phyloP scores from a whole-genome alignment of 169 alveolate species.

The Plasmodium chabaudi region DNA sequence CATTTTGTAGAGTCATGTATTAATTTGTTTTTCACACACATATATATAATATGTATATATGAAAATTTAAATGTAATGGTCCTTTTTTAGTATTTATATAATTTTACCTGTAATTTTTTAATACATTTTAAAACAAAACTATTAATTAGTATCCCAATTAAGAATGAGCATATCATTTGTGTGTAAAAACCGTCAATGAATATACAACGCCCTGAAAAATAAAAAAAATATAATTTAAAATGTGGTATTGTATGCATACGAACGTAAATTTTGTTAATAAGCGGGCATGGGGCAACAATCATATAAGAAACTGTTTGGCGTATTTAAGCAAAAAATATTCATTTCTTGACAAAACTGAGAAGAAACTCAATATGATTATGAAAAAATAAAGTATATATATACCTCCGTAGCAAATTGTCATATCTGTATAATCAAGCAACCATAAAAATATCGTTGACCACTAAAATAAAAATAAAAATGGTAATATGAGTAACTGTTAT shows the following conservation, averaged over 20 bases:
- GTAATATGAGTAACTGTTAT: background rate
- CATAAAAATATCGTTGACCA: constrained; percentile 78
- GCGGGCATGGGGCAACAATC: background rate
- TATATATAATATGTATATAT: background rate
- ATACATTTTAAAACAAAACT: constrained; percentile 55
- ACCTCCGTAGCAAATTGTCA: constrained; percentile 68
- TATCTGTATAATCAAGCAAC: constrained; percentile 80
- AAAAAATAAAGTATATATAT: background rate
- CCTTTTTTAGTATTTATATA: background rate
- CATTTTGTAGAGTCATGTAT: background rate
- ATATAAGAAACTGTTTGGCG: background rate
- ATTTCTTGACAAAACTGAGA: background rate
- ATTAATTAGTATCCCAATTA: constrained; percentile 73
- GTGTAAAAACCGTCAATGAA: constrained; percentile 77
- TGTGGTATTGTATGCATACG: no score
- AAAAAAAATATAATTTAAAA: background rate
- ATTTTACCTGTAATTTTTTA: constrained; percentile 68
- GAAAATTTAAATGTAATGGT: background rate
- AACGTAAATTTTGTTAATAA: no score
- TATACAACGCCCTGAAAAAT: constrained; percentile 56
- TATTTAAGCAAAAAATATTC: background rate
- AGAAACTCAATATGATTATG: no score
- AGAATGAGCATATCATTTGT: constrained; percentile 75
- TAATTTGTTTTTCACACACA: background rate
- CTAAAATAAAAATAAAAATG: constrained; percentile 25